Evolutionary conservation across 179 eudicot species (phyloP).

Genomic region (Corrigiola litoralis): DNA sequence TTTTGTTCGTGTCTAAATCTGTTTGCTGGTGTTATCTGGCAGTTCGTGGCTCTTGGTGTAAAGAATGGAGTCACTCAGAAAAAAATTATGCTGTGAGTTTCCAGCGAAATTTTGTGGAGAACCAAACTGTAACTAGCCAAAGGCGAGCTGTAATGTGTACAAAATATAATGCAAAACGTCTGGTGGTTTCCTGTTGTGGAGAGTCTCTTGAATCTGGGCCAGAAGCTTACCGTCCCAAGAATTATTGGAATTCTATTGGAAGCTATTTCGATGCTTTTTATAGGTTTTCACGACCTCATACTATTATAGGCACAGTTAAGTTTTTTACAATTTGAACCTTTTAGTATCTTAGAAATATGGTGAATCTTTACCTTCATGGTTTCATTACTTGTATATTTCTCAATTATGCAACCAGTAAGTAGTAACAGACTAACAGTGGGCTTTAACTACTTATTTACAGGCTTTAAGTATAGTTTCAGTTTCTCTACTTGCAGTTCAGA

Average conservation of each 20-base stretch:
- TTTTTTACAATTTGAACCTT: slow-evolving; percentile 7
- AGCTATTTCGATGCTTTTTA: slow-evolving; percentile 72
- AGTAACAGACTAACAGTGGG: too few species aligned
- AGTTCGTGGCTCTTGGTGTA: slow-evolving; percentile 33
- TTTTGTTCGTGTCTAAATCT: background rate
- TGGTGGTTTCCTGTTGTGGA: slow-evolving; percentile 43
- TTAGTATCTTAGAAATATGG: background rate
- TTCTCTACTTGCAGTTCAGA: slow-evolving; percentile 91
- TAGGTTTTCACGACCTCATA: slow-evolving; percentile 93
- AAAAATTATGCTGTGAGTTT: slow-evolving; percentile 26
- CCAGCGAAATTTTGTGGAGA: slow-evolving; percentile 18
- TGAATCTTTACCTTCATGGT: background rate
- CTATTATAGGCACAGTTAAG: slow-evolving; percentile 92
- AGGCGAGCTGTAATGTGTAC: slow-evolving; percentile 19
- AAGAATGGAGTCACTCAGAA: slow-evolving; percentile 26
- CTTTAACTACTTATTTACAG: slow-evolving; percentile 39
- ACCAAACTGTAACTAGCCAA: slow-evolving; percentile 15
- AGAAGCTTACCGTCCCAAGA: slow-evolving; percentile 36
- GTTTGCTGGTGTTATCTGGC: slow-evolving; percentile 17
- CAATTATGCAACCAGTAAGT: too few species aligned
- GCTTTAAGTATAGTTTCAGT: slow-evolving; percentile 98
- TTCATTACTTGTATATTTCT: background rate
- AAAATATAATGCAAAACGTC: slow-evolving; percentile 26
- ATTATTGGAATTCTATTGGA: slow-evolving; percentile 38
- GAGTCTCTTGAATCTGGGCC: slow-evolving; percentile 66